These are phyloP conservation scores for Rhipidocladum racemiflorum DNA, from an alignment of 176 grass and related monocot genomes.

Conservation along the genomic window DNA sequence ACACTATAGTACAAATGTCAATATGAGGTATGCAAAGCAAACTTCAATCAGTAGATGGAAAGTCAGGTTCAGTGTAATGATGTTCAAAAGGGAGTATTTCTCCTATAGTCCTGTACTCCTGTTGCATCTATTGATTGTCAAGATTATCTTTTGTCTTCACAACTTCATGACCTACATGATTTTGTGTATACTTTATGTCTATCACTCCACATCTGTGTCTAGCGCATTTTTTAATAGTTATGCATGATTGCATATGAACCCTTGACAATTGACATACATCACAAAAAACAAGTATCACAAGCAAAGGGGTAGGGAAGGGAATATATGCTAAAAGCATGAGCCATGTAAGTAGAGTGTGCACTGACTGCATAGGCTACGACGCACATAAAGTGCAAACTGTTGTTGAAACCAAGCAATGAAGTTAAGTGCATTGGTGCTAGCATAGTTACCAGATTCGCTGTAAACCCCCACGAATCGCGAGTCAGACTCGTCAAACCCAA, in stretches of 20 bases:
- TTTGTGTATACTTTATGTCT: background rate
- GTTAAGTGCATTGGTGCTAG: background rate
- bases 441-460: too few species aligned
- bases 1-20: constrained; percentile 1
- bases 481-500: too few species aligned
- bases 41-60: constrained; percentile 5
- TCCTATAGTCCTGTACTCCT: background rate
- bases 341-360: background rate
- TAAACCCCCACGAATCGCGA: too few species aligned
- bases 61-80: constrained; percentile 12
- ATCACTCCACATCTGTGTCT: background rate
- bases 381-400: background rate
- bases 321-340: background rate
- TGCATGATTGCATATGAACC: background rate
- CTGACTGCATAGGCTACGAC: background rate
- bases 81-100: background rate
- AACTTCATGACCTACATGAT: background rate
- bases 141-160: constrained; percentile 12
- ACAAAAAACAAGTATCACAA: background rate
- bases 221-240: background rate
- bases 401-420: background rate
- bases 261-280: background rate
- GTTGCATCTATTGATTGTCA: background rate
- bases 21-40: background rate
- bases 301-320: background rate